A percentile compares a stretch with the other conserved stretches of the same genome.
These are phyloP conservation scores for Cydonia oblonga DNA, from an alignment of 331 rosid genomes.

Conservation along the genomic window DNA sequence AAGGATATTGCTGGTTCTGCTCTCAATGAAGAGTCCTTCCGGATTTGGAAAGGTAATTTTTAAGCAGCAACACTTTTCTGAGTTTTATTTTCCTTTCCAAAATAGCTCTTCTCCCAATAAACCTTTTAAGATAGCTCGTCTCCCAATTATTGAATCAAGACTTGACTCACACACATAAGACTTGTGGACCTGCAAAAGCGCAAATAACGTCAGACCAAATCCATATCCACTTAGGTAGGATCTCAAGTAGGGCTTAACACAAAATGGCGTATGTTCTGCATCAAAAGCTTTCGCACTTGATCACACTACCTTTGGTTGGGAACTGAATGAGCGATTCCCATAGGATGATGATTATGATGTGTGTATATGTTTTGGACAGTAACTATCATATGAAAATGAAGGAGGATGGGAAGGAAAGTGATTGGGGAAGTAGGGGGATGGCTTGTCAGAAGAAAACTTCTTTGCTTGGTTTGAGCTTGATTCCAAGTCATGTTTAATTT, in stretches of 20 bases:
- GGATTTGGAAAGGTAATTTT: slow-evolving; percentile 69
- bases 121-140: not conserved
- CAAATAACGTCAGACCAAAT: not conserved
- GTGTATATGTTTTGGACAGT: not conserved
- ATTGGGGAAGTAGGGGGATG: not conserved
- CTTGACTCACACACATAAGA: not conserved
- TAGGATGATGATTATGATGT: not conserved
- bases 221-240: not conserved
- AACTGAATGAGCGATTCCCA: too few relatives aligned
- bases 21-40: slow-evolving; percentile 54
- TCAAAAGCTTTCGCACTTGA: too few relatives aligned
- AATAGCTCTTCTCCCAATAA: not conserved
- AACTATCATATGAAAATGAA: not conserved
- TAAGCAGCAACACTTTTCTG: not conserved
- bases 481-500: not conserved
- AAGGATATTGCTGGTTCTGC: slow-evolving; percentile 69
- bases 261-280: too few relatives aligned
- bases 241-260: not conserved
- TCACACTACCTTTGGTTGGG: too few relatives aligned
- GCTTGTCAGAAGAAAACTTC: not conserved
- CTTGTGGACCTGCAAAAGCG: not conserved
- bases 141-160: not conserved
- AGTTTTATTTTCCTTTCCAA: not conserved
- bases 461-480: not conserved
- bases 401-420: not conserved